Percentiles rank a stretch among this genome's conserved stretches.
These are phyloP conservation scores for Kwoniella shandongensis DNA, from an alignment of 768 basidiomycete species.

Conservation along the genomic window DNA sequence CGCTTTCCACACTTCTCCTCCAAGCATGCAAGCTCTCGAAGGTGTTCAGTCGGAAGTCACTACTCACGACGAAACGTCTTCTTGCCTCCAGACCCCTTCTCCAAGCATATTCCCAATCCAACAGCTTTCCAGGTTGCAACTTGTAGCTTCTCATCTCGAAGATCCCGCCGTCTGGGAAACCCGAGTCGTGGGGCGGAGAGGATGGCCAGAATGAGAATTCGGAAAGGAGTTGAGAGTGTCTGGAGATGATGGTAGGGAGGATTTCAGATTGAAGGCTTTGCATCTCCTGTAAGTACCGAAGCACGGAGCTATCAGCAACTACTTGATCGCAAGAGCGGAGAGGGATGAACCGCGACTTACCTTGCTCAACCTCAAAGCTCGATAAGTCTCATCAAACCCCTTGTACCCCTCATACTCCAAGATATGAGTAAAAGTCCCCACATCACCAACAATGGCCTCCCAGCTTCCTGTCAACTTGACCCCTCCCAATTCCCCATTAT, in stretches of 20 bases:
- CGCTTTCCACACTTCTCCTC: background rate
- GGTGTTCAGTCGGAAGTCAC: constrained; percentile 57
- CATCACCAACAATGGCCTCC: constrained; percentile 85
- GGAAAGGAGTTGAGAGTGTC: constrained; percentile 68
- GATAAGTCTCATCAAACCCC: constrained; percentile 76
- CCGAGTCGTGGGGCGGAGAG: constrained; percentile 77
- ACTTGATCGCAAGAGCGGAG: background rate
- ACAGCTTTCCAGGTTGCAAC: constrained; percentile 78
- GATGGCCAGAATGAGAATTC: constrained; percentile 97
- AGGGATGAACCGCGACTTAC: constrained; percentile 56
- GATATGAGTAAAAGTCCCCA: constrained; percentile 64
- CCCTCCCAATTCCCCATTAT: constrained; percentile 59
- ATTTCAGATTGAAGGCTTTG: constrained; percentile 51
- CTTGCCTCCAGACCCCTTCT: constrained; percentile 91
- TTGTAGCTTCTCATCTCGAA: constrained; percentile 87
- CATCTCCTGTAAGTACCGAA: constrained; percentile 26
- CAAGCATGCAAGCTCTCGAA: background rate
- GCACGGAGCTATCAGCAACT: background rate
- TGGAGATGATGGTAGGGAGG: constrained; percentile 71
- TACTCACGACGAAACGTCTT: constrained; percentile 74
- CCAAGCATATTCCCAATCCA: constrained; percentile 97
- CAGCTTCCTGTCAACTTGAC: constrained; percentile 91
- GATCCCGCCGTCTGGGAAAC: constrained; percentile 63
- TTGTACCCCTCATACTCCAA: constrained; percentile 92
- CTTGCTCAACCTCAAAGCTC: constrained; percentile 65